phyloP scores from a whole-genome alignment of 306 rosid genomes.

The Prunus mume region DNA sequence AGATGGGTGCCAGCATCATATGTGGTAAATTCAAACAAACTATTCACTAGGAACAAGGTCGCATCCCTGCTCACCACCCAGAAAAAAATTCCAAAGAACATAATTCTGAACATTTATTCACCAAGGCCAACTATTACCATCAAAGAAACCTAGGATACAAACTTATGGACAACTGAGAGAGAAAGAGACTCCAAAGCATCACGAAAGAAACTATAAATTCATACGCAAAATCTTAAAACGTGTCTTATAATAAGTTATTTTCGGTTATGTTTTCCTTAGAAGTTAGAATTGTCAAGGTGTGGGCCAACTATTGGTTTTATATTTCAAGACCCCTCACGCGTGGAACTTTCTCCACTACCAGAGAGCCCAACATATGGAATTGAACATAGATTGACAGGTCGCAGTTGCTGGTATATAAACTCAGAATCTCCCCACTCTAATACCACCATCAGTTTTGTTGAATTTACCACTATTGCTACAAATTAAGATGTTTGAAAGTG shows the following conservation, averaged over 20 bases:
- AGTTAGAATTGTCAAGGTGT: background rate
- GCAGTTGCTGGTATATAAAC: background rate
- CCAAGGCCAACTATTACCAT: background rate
- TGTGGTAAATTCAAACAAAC: background rate
- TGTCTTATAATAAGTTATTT: background rate
- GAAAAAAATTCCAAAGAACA: background rate
- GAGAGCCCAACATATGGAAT: background rate
- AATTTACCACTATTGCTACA: background rate
- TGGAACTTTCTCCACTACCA: background rate
- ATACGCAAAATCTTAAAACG: background rate
- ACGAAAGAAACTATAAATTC: background rate
- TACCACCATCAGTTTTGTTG: background rate
- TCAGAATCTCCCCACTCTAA: background rate
- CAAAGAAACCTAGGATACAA: background rate
- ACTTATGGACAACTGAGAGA: background rate
- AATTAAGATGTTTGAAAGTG: background rate
- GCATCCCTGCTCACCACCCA: background rate
- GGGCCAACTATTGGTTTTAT: background rate
- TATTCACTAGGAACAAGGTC: background rate
- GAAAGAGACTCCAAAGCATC: background rate
- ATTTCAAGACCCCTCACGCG: background rate
- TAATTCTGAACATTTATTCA: background rate
- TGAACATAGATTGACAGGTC: background rate
- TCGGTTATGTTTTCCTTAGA: too few relatives aligned
- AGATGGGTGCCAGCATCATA: background rate